Conservation (phyloP, 176 grass and related monocot species). For the Cenchrus americanus region DNA sequence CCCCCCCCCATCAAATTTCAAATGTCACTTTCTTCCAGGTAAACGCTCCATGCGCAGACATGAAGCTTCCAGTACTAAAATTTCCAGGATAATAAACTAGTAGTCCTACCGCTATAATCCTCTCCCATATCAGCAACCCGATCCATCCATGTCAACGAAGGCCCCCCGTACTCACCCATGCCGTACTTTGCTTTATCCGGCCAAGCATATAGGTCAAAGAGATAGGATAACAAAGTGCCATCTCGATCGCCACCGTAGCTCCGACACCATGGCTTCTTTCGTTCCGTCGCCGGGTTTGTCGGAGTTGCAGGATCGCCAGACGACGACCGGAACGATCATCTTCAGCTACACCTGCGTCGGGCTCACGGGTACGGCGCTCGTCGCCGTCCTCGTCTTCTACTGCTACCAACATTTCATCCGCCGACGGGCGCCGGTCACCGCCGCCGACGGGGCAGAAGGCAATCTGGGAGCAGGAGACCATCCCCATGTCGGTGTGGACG, state of each 20-base stretch:
- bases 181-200: neutral
- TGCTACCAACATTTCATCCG: constrained; percentile 5
- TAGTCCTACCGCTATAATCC: neutral
- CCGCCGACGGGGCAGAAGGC: neutral
- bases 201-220: neutral
- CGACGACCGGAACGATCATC: constrained; percentile 19
- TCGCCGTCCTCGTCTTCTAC: constrained; percentile 39
- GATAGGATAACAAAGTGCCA: neutral
- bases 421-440: constrained; percentile 28
- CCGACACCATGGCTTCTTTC: constrained; percentile 28
- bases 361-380: constrained; percentile 22
- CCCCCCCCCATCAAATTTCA: neutral
- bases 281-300: neutral
- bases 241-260: neutral
- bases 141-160: constrained; percentile 1
- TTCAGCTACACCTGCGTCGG: constrained; percentile 55
- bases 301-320: neutral
- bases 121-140: neutral
- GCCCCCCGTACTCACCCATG: no score
- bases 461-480: neutral
- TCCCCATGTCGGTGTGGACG: constrained; percentile 24
- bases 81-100: constrained; percentile 9
- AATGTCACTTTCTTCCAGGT: neutral
- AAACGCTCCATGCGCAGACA: neutral
- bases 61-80: neutral